These are phyloP conservation scores for Telfairia occidentalis DNA, from an alignment of 331 rosid species.

Conservation along the genomic window DNA sequence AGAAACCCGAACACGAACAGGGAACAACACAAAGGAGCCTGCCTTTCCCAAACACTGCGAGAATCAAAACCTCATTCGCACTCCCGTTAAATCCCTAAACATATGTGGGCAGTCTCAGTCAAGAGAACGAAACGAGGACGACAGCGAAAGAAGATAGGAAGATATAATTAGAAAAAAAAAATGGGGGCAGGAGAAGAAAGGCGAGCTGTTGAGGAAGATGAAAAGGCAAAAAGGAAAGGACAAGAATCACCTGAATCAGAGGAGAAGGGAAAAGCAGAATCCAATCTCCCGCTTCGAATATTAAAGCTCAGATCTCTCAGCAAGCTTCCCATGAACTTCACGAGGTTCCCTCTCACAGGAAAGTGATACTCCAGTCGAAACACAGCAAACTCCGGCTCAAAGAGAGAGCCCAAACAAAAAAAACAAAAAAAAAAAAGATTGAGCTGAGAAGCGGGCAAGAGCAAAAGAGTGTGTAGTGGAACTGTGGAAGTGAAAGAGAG, in stretches of 20 bases:
- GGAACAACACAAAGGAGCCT: not conserved
- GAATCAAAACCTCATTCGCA: not conserved
- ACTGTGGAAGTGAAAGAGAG: not conserved
- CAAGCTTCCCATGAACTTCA: conserved; percentile 11
- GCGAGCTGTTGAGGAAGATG: not conserved
- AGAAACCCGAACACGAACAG: not conserved
- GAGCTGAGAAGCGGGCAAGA: not conserved
- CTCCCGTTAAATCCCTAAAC: not conserved
- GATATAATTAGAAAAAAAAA: not conserved
- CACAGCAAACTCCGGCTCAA: not conserved
- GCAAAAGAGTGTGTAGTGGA: not conserved
- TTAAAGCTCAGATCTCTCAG: conserved; percentile 12
- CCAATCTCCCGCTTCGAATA: not conserved
- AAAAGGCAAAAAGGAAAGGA: not conserved
- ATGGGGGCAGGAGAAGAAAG: not conserved
- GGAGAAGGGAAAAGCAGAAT: not conserved
- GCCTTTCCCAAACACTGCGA: not conserved
- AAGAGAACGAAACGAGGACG: not conserved
- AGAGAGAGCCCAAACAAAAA: too few species aligned
- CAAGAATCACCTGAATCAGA: conserved; percentile 16
- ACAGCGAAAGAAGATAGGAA: not conserved
- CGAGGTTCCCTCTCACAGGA: not conserved
- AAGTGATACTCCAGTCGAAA: not conserved
- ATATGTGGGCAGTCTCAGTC: not conserved
- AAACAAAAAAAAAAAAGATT: too few species aligned